Base-by-base conservation (phyloP, 108 stramenopile species). In the Cyclotella distinguenda region DNA sequence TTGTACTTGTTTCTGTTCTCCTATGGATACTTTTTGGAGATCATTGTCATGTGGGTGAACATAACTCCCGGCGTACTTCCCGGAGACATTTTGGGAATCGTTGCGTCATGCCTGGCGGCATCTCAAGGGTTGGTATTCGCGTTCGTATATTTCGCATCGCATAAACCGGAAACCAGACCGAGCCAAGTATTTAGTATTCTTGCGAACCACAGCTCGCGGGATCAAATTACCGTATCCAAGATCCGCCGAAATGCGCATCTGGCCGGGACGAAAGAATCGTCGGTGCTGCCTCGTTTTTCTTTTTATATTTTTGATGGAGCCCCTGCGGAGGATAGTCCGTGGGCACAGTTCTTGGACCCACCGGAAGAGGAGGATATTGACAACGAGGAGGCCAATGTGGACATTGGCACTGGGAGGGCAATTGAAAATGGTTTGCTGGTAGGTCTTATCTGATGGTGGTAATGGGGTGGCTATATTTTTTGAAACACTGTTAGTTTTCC, bases 241-340 rank as follows among this genome's bases (percentile, higher is more conserved):
- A 59, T 68, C 26, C 28, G 68, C 11, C 26, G 23, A 19, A 60
- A 50, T 11, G 68, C 68, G 26, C 26, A 46, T 12, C 31, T 9
- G n/a, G 26, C 32, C 21, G 31, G 10, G 35, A 31, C 44, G 9
- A 47, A 33, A 68, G 40, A 22, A 35, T 27, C 22, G 5, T 39
- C 30, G 34, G 50, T 45, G 1, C 16, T 35, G 31, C 16, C 25
- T 6, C 31, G 16, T 15, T 22, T 42, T 32, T 52, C 68, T 3
- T 69, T 69, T 49, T 15, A 26, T 22, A 60, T 69, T 13, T 69
- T 69, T 69, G 68, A 69, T 69, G 68, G 68, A n/a, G 25, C 23
- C 25, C 68, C 68, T 6, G 58, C 57, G 0, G 68, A 59, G 19
- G 68, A 69, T 25, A 60, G 57, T 22, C 68, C 68, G 0, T 69